These are phyloP conservation scores for Gomphus bonarii DNA, from an alignment of 1,284 basidiomycete species.

Conservation along the genomic window DNA sequence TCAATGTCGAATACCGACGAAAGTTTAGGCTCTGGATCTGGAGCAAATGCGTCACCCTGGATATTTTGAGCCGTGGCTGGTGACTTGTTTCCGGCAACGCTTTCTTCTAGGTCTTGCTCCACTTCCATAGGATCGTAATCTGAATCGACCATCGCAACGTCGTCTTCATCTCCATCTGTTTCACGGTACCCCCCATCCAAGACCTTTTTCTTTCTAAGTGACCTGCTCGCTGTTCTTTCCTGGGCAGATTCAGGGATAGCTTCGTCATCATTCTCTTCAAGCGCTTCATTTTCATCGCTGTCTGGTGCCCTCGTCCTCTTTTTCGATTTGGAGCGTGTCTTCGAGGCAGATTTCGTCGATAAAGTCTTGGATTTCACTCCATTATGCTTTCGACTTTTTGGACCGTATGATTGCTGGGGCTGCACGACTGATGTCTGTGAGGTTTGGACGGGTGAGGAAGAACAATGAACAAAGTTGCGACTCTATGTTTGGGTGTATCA, in stretches of 20 bases:
- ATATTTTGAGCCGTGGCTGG: constrained; percentile 46
- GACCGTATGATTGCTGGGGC: background rate
- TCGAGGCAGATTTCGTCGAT: background rate
- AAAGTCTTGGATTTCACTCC: background rate
- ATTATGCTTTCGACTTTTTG: background rate
- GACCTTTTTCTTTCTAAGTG: background rate
- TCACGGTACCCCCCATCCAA: background rate
- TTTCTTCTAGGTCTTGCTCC: background rate
- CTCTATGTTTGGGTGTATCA: background rate
- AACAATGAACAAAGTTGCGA: background rate
- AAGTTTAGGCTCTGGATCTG: background rate
- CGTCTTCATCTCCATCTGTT: background rate
- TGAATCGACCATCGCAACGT: background rate
- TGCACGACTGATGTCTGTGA: background rate
- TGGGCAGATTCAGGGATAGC: too few species aligned
- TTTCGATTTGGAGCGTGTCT: background rate
- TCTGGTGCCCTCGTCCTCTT: background rate
- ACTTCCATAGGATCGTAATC: background rate
- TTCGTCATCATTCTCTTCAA: background rate
- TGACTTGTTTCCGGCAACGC: constrained; percentile 22
- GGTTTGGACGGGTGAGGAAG: background rate
- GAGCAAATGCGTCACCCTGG: constrained; percentile 41
- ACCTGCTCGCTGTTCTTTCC: background rate
- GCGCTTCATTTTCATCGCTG: background rate
- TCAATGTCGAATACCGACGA: constrained; percentile 8